phyloP scores from a whole-genome alignment of 1,284 basidiomycete species.

The Pascua guehoae region DNA sequence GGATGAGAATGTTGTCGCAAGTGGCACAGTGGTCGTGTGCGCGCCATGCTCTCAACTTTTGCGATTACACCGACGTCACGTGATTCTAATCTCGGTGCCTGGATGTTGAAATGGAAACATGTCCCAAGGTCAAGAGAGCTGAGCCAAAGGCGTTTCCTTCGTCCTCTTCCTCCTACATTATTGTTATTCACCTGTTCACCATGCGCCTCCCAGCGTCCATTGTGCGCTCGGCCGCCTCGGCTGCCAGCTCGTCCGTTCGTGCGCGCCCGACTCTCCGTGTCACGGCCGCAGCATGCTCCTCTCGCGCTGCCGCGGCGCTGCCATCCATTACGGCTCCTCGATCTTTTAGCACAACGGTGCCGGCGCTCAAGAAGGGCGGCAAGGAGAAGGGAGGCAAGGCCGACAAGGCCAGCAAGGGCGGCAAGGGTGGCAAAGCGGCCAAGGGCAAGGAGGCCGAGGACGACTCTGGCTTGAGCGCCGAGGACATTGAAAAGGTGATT shows the following conservation, averaged over 20 bases:
- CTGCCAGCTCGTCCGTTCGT: too few species aligned
- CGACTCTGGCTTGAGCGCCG: slow-evolving; percentile 10
- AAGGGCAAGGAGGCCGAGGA: slow-evolving; percentile 16
- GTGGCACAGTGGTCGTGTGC: background rate
- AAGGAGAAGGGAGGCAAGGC: slow-evolving; percentile 6
- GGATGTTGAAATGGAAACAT: background rate
- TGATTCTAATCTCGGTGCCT: too few species aligned
- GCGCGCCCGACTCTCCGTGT: too few species aligned
- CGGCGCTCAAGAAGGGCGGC: slow-evolving; percentile 28
- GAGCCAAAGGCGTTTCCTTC: background rate
- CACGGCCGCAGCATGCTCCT: too few species aligned
- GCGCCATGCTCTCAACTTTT: too few species aligned
- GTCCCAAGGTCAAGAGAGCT: background rate
- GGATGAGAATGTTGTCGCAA: background rate
- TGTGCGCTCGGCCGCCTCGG: too few species aligned
- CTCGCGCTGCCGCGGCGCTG: too few species aligned
- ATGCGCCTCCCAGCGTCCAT: too few species aligned
- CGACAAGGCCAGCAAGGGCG: slow-evolving; percentile 11
- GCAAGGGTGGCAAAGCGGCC: slow-evolving; percentile 10
- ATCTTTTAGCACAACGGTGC: slow-evolving; percentile 22
- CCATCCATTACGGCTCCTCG: background rate
- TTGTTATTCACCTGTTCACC: too few species aligned
- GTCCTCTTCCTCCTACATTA: background rate
- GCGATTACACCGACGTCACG: too few species aligned
- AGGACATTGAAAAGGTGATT: slow-evolving; percentile 7